phyloP scores from a whole-genome alignment of 2,329 filamentous ascomycete species.

The Fusarium sp. region DNA sequence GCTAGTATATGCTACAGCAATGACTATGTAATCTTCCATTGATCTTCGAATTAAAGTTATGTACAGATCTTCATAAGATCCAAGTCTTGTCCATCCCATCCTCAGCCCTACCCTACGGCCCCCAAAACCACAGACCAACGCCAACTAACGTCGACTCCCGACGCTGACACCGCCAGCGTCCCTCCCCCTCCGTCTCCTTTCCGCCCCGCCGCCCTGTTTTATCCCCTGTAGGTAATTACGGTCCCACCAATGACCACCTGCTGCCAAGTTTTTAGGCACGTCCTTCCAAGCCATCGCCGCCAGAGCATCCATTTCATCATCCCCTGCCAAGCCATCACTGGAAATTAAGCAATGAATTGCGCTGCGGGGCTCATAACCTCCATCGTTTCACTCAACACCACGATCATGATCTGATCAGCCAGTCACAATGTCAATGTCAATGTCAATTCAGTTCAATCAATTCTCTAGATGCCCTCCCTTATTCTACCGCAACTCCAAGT shows the following conservation, averaged over 20 bases:
- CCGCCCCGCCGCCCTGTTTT: not conserved
- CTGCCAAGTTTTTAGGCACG: not conserved
- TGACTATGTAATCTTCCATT: accelerated
- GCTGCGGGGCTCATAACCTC: not conserved
- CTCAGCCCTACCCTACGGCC: constrained; percentile 7
- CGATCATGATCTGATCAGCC: not conserved
- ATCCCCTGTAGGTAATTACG: not conserved
- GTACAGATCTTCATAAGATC: too few species aligned
- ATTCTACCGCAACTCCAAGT: constrained; percentile 24
- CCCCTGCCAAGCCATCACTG: constrained; percentile 12
- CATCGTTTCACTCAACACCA: not conserved
- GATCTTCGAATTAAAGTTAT: too few species aligned
- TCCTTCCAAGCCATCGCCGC: not conserved
- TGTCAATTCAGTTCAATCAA: not conserved
- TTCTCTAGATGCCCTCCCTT: not conserved
- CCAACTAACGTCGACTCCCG: too few species aligned
- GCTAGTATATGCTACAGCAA: accelerated
- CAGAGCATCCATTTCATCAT: not conserved
- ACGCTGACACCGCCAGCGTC: not conserved
- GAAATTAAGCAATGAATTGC: constrained; percentile 18
- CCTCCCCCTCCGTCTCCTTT: not conserved
- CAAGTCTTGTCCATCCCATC: not conserved
- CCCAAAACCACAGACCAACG: not conserved
- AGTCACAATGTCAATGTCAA: not conserved
- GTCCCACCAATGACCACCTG: not conserved